Conservation (phyloP, 257 asterid genomes). For the Solanum bulbocastanum region DNA sequence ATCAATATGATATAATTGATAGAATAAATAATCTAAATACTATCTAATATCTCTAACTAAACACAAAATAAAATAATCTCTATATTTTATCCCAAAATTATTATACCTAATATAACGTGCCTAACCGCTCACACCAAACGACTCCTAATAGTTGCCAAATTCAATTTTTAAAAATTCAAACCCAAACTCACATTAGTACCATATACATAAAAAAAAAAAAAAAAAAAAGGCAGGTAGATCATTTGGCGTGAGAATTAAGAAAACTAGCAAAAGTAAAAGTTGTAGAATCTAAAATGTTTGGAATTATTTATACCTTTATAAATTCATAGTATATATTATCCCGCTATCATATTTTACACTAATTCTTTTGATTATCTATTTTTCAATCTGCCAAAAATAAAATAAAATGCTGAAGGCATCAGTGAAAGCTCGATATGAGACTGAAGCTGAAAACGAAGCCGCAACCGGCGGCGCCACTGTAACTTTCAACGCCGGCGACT, state of each 20-base stretch:
- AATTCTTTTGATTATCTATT: background rate
- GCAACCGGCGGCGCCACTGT: slow-evolving; percentile 43
- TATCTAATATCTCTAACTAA: too few relatives aligned
- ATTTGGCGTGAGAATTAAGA: background rate
- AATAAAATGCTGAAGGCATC: slow-evolving; percentile 44
- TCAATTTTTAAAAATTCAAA: too few relatives aligned
- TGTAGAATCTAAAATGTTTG: background rate
- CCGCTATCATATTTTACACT: too few relatives aligned
- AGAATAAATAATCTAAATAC: too few relatives aligned
- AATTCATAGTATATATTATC: too few relatives aligned
- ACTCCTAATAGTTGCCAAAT: too few relatives aligned
- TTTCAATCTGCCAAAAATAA: background rate
- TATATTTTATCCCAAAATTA: too few relatives aligned
- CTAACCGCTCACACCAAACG: too few relatives aligned
- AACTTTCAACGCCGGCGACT: slow-evolving; percentile 68
- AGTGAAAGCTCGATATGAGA: slow-evolving; percentile 57
- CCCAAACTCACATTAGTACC: too few relatives aligned
- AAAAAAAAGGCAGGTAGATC: background rate
- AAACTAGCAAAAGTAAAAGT: background rate
- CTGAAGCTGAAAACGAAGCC: slow-evolving; percentile 35
- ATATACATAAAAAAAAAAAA: background rate
- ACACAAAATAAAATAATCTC: too few relatives aligned
- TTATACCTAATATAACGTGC: too few relatives aligned
- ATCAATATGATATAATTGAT: too few relatives aligned
- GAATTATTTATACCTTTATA: background rate